Conservation (phyloP, 257 asterid species). For the Solanum clarkiae region DNA sequence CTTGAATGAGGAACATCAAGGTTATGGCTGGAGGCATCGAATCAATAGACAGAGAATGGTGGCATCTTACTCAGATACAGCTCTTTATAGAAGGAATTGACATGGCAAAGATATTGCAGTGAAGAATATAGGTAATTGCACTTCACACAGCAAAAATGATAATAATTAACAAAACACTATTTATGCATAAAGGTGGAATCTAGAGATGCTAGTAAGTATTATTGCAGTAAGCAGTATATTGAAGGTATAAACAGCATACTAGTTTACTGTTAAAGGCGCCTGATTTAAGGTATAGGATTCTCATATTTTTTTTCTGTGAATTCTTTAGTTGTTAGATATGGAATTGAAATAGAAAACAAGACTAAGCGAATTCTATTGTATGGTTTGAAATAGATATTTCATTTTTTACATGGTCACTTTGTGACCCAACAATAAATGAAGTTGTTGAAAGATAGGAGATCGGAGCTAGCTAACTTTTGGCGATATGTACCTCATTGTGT, state of each 20-base stretch:
- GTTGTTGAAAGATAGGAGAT: background rate
- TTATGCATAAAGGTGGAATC: background rate
- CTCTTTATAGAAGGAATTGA: background rate
- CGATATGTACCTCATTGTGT: background rate
- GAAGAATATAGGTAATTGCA: background rate
- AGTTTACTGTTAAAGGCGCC: background rate
- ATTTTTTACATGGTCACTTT: background rate
- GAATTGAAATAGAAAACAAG: background rate
- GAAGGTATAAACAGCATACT: background rate
- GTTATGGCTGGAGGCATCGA: background rate
- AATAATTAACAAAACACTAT: background rate
- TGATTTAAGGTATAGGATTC: background rate
- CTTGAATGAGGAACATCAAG: background rate
- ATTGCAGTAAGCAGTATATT: background rate
- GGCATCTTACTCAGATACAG: constrained; percentile 4
- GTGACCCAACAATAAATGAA: background rate
- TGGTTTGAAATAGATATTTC: background rate
- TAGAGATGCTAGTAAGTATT: background rate
- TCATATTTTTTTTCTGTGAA: background rate
- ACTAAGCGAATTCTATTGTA: background rate
- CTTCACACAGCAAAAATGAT: background rate
- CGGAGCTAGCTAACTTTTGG: background rate
- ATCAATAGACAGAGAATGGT: background rate
- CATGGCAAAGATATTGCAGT: background rate
- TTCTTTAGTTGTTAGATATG: background rate